These are phyloP conservation scores for Paxillus ammoniavirescens DNA, from an alignment of 768 basidiomycete species.

Conservation along the genomic window DNA sequence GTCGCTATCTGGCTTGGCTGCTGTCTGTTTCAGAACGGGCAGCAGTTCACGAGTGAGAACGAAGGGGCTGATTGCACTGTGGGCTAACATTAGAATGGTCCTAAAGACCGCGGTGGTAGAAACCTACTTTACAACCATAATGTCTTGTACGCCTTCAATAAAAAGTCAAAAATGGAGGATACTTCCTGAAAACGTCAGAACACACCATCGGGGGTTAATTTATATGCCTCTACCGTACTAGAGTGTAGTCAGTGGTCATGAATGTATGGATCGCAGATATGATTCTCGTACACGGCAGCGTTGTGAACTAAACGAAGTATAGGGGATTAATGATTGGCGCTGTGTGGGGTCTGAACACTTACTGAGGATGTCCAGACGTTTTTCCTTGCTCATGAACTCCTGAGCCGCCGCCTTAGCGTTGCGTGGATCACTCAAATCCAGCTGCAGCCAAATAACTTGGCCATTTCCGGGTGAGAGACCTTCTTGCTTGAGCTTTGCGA, in stretches of 20 bases:
- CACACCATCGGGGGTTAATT: conserved; percentile 29
- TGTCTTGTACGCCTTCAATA: conserved; percentile 35
- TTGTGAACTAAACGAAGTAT: conserved; percentile 47
- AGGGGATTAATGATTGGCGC: neutral
- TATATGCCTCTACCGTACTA: conserved; percentile 21
- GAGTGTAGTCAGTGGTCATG: conserved; percentile 6
- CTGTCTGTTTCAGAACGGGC: conserved; percentile 51
- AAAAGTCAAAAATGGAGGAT: neutral
- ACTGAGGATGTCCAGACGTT: conserved; percentile 55
- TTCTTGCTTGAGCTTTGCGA: conserved; percentile 43
- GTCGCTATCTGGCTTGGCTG: conserved; percentile 46
- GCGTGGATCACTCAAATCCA: conserved; percentile 51
- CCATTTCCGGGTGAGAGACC: conserved; percentile 46
- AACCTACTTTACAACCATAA: conserved; percentile 48
- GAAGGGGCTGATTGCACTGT: conserved; percentile 52
- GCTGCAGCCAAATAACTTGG: conserved; percentile 45
- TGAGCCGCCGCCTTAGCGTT: conserved; percentile 48
- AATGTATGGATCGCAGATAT: neutral
- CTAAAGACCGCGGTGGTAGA: neutral
- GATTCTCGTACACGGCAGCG: conserved; percentile 42
- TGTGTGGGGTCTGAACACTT: conserved; percentile 7
- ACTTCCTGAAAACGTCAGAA: neutral
- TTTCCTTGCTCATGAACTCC: conserved; percentile 48
- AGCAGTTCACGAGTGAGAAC: conserved; percentile 54
- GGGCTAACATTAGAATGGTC: neutral